Evolutionary conservation across 306 rosid genomes (phyloP), one percentile per base, ranked within the genome.

Genomic region (Amphicarpaea edgeworthii): DNA sequence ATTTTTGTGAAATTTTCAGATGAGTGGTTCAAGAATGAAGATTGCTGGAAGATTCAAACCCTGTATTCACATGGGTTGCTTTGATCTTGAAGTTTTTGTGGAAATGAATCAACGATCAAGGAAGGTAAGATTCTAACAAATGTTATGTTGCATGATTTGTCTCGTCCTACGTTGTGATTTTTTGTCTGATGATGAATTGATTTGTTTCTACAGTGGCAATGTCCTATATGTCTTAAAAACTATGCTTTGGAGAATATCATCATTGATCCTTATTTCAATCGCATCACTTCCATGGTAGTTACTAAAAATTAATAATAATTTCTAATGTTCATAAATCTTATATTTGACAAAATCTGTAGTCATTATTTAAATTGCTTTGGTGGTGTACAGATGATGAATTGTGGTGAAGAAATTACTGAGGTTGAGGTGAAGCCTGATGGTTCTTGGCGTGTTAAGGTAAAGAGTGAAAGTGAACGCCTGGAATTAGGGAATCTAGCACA

Each of bases 21-120:
- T 96, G 98, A 96, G 99, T 81, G 98, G 99, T 75, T 93, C 98
- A 19, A 93, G 99, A 82, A 96, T 96, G 97, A 96, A 96, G 87
- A 81, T 92, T 80, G 97, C 99, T 49, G 99, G 99, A 84, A 90
- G 99, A 83, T 96, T 96, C 75, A 96, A 89, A 77, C 98, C 98
- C 40, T 96, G 99, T 82, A 85, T 76, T 77, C 99, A 96, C 84
- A 89, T 96, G 94, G 96, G 96, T 67, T 93, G 98, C 87, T 96
- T 96, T 85, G 99, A 96, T 88, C 99, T 96, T 77, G 98, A 89
- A 11, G 91, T 96, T 80, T 90, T 96, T 83, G 98, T 96, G 83
- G 98, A 92, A 79, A 65, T 96, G 85, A 96, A 93, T 81, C 99
- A 93, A 76, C 98, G 98, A 2, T 93, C 99, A 64, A 89, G 96